A percentile compares a stretch with the other conserved stretches of the same genome.
Conservation (phyloP, 2,329 filamentous ascomycete species). For the Xylaria sp. region DNA sequence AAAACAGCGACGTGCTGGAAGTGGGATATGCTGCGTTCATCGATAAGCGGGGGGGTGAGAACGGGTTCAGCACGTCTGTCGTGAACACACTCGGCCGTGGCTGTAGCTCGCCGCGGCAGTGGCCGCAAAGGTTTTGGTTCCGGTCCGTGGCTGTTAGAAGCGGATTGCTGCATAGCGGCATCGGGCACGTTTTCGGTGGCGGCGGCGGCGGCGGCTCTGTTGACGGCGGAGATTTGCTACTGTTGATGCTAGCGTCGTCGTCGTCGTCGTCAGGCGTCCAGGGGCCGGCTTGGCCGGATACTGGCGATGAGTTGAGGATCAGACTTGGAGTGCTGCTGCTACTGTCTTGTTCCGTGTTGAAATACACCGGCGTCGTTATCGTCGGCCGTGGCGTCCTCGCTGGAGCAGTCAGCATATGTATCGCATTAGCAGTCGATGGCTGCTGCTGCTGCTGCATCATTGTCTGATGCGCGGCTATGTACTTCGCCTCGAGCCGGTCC, state of each 20-base stretch:
- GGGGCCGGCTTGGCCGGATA: conserved; percentile 13
- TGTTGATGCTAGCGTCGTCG: background rate
- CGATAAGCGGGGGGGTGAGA: background rate
- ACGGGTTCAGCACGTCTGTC: conserved; percentile 11
- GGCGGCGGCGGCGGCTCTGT: background rate
- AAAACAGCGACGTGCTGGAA: background rate
- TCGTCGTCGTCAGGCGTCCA: conserved; percentile 14
- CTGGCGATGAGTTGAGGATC: conserved; percentile 26
- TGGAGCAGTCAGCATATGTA: conserved; percentile 1
- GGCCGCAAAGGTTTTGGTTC: conserved; percentile 41
- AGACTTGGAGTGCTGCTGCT: conserved; percentile 13
- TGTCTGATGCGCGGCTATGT: background rate
- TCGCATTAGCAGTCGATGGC: background rate
- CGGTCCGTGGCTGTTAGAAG: conserved; percentile 33
- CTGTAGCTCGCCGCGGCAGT: conserved; percentile 41
- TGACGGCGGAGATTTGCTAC: background rate
- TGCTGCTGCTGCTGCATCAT: background rate
- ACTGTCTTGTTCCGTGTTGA: conserved; percentile 14
- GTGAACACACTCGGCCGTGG: conserved; percentile 44
- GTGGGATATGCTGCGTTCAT: background rate
- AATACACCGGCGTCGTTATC: conserved; percentile 14
- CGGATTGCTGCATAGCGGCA: conserved; percentile 36
- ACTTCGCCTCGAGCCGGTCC: background rate
- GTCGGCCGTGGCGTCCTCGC: conserved; percentile 12
- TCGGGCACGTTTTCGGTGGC: conserved; percentile 35